Evolutionary conservation across 306 rosid species (phyloP), one percentile per base, ranked within the genome.

Genomic region (Potentilla sterilis): DNA sequence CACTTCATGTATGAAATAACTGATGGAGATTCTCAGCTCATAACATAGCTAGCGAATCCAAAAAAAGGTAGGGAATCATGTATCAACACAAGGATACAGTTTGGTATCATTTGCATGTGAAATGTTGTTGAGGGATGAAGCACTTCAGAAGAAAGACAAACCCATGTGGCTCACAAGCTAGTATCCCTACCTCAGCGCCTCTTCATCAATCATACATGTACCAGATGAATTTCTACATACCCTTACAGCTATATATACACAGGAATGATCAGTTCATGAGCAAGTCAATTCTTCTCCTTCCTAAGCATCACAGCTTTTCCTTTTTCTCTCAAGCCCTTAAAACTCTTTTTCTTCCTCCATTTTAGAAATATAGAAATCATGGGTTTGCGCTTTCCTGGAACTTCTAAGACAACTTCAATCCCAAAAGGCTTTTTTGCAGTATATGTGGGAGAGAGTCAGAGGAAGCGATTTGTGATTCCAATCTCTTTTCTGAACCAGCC

Each of bases 401-500:
- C n/a, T 6, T 9, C 59, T 8, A 24, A 58, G 37, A 21, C 64
- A 58, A 4, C 64, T 24, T 58, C 37, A 22, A 58, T 58, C 64
- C 37, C 18, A 3, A 58, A 58, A 58, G 64, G 64, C 10, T 58
- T 9, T 58, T 22, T 58, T 24, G 64, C 64, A 9, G 64, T 58
- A 24, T 58, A 58, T 12, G 64, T 58, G 28, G 64, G 64, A 58
- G 37, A 58, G 64, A 22, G 34, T 24, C 64, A 58, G 64, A 58
- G 24, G 64, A 58, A 58, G 37, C 15, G 37, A 58, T 58, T 58
- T 58, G 64, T 58, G 64, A 24, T 58, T 58, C 64, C 64, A 24
- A 58, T 58, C 12, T 22, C 64, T 21, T 22, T 21, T 24, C 4
- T 58, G 18, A 58, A 58, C 64, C 64, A 58, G 5, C 64, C 64